These are phyloP conservation scores for Panaeolus papilionaceus DNA, from an alignment of 768 basidiomycete species.

Conservation along the genomic window DNA sequence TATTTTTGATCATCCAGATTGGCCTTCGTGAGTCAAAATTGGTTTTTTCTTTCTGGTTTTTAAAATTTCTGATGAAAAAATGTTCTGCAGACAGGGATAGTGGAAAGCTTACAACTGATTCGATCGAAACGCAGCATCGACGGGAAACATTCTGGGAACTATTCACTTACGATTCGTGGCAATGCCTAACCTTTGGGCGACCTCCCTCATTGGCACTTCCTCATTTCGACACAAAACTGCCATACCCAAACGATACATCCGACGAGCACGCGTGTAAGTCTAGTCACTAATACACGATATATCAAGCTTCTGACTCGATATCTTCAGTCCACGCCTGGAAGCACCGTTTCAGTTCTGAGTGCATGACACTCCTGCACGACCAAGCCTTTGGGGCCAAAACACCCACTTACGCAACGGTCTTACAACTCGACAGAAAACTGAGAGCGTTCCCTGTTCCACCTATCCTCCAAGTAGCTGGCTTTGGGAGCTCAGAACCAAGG, in stretches of 20 bases:
- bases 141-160: slow-evolving; percentile 75
- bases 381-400: slow-evolving; percentile 76
- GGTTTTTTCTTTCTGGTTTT: background rate
- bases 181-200: slow-evolving; percentile 73
- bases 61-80: slow-evolving; percentile 16
- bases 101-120: slow-evolving; percentile 69
- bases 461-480: slow-evolving; percentile 70
- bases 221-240: slow-evolving; percentile 72
- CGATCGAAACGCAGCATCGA: slow-evolving; percentile 62
- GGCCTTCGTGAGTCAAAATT: slow-evolving; percentile 61
- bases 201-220: slow-evolving; percentile 72
- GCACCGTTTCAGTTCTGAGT: slow-evolving; percentile 70
- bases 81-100: slow-evolving; percentile 64
- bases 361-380: slow-evolving; percentile 72
- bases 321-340: slow-evolving; percentile 69
- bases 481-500: slow-evolving; percentile 59
- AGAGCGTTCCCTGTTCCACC: slow-evolving; percentile 72
- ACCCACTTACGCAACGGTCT: slow-evolving; percentile 68
- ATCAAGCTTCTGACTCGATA: slow-evolving; percentile 13
- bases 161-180: slow-evolving; percentile 59
- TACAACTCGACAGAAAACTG: slow-evolving; percentile 72
- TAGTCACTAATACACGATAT: background rate
- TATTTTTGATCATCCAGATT: slow-evolving; percentile 47
- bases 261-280: slow-evolving; percentile 68
- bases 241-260: slow-evolving; percentile 50